These are phyloP conservation scores for Sphagnum fallax DNA, from an alignment of 228 moss, liverwort and hornwort species.

Conservation along the genomic window DNA sequence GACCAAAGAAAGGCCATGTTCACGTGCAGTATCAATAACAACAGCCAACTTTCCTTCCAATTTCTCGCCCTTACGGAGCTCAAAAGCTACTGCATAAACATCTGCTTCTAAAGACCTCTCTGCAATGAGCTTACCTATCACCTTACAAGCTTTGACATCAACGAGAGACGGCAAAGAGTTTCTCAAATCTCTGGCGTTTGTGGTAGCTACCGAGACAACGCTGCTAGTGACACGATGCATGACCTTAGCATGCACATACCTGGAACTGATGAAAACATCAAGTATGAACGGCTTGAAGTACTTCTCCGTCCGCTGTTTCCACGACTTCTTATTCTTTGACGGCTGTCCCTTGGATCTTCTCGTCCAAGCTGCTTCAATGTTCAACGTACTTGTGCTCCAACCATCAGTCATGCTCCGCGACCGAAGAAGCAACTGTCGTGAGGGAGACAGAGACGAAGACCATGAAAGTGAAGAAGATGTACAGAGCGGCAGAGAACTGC, in stretches of 20 bases:
- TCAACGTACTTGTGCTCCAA: background rate
- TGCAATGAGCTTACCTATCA: slow-evolving; percentile 77
- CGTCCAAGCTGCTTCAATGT: slow-evolving; percentile 76
- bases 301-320: slow-evolving; percentile 94
- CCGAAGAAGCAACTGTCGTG: no score
- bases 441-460: no score
- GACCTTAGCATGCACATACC: slow-evolving; percentile 90
- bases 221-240: slow-evolving; percentile 85
- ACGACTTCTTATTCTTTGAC: slow-evolving; percentile 65
- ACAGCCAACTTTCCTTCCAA: slow-evolving; percentile 83
- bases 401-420: no score
- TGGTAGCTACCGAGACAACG: slow-evolving; percentile 87
- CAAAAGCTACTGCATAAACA: slow-evolving; percentile 81
- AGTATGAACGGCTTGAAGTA: slow-evolving; percentile 89
- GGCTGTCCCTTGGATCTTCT: slow-evolving; percentile 67
- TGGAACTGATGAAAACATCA: slow-evolving; percentile 82
- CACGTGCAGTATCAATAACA: slow-evolving; percentile 76
- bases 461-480: no score
- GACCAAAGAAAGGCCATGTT: slow-evolving; percentile 76
- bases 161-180: slow-evolving; percentile 63
- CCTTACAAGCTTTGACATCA: slow-evolving; percentile 73
- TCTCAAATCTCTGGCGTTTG: slow-evolving; percentile 73
- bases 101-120: slow-evolving; percentile 83
- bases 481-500: no score
- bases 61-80: slow-evolving; percentile 75